Percentiles rank a stretch among this genome's conserved stretches.
phyloP scores from a whole-genome alignment of 176 grass and related monocot genomes.

The Carex littledalei region DNA sequence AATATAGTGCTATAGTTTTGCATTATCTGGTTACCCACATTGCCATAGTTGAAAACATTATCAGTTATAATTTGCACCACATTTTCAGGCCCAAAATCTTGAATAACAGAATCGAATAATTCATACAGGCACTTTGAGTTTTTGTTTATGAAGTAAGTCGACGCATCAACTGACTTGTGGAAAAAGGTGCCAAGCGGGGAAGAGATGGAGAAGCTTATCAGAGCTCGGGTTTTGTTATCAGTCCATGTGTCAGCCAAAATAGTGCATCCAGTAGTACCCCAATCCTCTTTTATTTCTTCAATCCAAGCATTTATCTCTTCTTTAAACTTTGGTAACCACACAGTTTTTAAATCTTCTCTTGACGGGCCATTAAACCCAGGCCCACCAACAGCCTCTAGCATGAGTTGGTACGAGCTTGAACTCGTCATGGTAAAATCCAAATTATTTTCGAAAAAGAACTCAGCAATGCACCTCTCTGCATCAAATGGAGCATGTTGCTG shows the following conservation, averaged over 20 bases:
- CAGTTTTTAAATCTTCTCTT: constrained; percentile 45
- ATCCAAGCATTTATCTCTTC: constrained; percentile 54
- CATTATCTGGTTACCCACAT: constrained; percentile 62
- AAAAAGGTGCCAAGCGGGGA: constrained; percentile 85
- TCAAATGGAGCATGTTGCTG: constrained; percentile 22
- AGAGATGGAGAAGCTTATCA: constrained; percentile 77
- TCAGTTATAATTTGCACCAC: constrained; percentile 87
- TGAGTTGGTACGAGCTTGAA: constrained; percentile 56
- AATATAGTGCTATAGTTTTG: constrained; percentile 80
- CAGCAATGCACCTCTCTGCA: constrained; percentile 71
- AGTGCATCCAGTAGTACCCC: constrained; percentile 80
- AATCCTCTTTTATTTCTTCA: constrained; percentile 84
- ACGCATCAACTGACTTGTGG: constrained; percentile 82
- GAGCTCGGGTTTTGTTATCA: constrained; percentile 73
- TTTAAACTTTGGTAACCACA: constrained; percentile 80
- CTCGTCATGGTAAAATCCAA: constrained; percentile 71
- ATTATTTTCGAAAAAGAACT: constrained; percentile 96
- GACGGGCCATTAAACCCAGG: constrained; percentile 63
- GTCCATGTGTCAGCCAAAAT: constrained; percentile 90
- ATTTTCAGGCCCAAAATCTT: constrained; percentile 79
- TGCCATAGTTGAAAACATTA: constrained; percentile 67
- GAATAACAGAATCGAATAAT: constrained; percentile 91
- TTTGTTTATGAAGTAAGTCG: constrained; percentile 67
- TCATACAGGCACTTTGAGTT: constrained; percentile 66
- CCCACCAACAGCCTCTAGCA: constrained; percentile 71